Evolutionary conservation across 208 protist genomes (phyloP).

Genomic region (Phytomonas francai): DNA sequence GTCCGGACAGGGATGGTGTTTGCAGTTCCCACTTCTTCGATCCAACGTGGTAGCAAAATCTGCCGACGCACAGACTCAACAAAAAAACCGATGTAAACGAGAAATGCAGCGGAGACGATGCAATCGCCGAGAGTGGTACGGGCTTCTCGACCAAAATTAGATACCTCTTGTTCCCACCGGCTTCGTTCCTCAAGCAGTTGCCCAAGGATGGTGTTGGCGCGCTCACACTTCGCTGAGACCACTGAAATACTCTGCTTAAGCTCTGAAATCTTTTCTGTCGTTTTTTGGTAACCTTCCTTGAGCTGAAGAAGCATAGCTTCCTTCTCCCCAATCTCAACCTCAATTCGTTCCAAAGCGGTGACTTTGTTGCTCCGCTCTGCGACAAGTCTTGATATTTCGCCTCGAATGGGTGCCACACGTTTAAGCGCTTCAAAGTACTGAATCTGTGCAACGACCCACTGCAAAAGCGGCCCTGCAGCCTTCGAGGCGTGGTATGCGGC

Average conservation of each 20-base stretch:
- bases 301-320: conserved; percentile 82
- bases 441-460: conserved; percentile 95
- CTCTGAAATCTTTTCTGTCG: conserved; percentile 89
- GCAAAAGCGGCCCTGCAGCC: conserved; percentile 95
- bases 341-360: conserved; percentile 37
- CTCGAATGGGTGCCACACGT: conserved; percentile 90
- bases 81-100: conserved; percentile 98
- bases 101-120: conserved; percentile 92
- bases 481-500: conserved; percentile 92
- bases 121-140: conserved; percentile 94
- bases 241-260: conserved; percentile 86
- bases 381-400: conserved; percentile 88
- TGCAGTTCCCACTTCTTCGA: conserved; percentile 53
- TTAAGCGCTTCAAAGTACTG: conserved; percentile 92
- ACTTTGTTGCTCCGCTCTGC: conserved; percentile 55
- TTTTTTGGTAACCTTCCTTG: conserved; percentile 92
- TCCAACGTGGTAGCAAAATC: conserved; percentile 87
- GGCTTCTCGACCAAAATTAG: conserved; percentile 82
- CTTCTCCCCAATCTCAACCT: conserved; percentile 79
- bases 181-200: conserved; percentile 90
- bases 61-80: conserved; percentile 90
- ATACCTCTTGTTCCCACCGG: conserved; percentile 91
- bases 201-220: conserved; percentile 88
- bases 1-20: conserved; percentile 59
- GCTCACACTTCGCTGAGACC: conserved; percentile 86